Percentiles rank a stretch among this genome's conserved stretches.
Conservation (phyloP, 306 rosid species). For the Cyamopsis tetragonoloba region DNA sequence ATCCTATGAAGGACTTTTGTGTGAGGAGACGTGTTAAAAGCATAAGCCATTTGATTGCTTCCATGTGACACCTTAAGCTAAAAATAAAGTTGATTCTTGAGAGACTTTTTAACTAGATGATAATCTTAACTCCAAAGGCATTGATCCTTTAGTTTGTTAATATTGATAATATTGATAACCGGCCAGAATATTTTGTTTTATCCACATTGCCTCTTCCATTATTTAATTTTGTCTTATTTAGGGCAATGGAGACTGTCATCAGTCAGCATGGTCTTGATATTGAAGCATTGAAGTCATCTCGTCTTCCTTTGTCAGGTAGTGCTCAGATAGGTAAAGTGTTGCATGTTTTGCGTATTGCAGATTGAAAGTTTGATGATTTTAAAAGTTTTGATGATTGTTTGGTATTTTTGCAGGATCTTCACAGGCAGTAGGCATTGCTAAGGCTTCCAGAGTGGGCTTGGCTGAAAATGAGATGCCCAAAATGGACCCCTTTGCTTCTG, state of each 20-base stretch:
- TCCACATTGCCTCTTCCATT: conserved; percentile 15
- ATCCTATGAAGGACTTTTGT: too few relatives aligned
- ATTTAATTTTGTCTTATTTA: conserved; percentile 34
- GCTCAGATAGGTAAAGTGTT: conserved; percentile 46
- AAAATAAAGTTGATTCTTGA: background rate
- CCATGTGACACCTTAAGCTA: background rate
- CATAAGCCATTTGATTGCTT: background rate
- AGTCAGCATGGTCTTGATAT: conserved; percentile 94
- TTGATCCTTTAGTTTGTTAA: background rate
- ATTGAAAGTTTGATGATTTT: conserved; percentile 8
- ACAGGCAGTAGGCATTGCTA: conserved; percentile 52
- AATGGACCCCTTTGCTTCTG: conserved; percentile 66
- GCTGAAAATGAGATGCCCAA: conserved; percentile 71
- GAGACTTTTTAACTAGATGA: background rate
- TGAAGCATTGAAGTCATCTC: conserved; percentile 91
- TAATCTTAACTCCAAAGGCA: background rate
- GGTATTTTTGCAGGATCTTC: conserved; percentile 67
- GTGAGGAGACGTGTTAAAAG: background rate
- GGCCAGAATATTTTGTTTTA: background rate
- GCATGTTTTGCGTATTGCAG: conserved; percentile 28
- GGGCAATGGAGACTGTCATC: conserved; percentile 99
- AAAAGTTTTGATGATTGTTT: conserved; percentile 11
- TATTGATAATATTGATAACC: background rate
- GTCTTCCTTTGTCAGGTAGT: conserved; percentile 74
- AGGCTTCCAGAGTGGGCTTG: conserved; percentile 63